Base-by-base conservation (phyloP, 2,329 filamentous ascomycete genomes). In the Davidsoniella neocaledoniae region DNA sequence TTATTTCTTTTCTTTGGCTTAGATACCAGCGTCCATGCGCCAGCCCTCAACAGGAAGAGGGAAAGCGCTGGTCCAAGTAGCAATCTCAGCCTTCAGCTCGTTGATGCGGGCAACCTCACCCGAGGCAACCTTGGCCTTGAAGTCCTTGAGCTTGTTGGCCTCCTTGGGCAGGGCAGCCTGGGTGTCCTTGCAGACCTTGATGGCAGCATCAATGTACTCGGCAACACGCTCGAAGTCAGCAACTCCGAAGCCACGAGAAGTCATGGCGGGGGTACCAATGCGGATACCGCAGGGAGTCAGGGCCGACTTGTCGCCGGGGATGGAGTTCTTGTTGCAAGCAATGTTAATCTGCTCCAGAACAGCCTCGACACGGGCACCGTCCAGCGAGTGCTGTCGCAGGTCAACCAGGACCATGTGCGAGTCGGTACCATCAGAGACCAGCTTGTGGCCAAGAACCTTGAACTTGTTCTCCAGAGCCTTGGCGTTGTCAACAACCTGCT, bases 81-180 rank as follows among this genome's bases (percentile, higher is more conserved):
- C 73, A 64, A 98, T 87, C 76, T 96, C 90, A 72, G 86, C 83
- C 72, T 81, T 84, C 64, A 94, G 75, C 58, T 74, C 76, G 64
- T 83, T 80, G 69, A 98, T 90, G 72, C 88, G 84, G 54, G 77
- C 68, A 45, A 94, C 74, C 62, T 82, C 76, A 56, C 86, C 88
- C 57, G 74, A 70, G 52, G 83, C 77, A 55, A 94, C 86, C 77
- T 86, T 90, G 64, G 79, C 80, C 76, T 90, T 93, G 83, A 98
- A 96, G 74, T 98, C 91, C 81, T 96, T 96, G 67, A 94, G 85
- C 80, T 93, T 95, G 80, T 96, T 98, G 62, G 86, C 86, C 68
- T 91, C 84, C 79, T 95, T 95, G 66, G 91, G 90, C 21, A 96
- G 77, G 56, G 74, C 71, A 53, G 64, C 73, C 73, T 96, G 91